These are phyloP conservation scores for Colletotrichum eremochloae DNA, from an alignment of 2,329 filamentous ascomycete genomes.

Conservation along the genomic window DNA sequence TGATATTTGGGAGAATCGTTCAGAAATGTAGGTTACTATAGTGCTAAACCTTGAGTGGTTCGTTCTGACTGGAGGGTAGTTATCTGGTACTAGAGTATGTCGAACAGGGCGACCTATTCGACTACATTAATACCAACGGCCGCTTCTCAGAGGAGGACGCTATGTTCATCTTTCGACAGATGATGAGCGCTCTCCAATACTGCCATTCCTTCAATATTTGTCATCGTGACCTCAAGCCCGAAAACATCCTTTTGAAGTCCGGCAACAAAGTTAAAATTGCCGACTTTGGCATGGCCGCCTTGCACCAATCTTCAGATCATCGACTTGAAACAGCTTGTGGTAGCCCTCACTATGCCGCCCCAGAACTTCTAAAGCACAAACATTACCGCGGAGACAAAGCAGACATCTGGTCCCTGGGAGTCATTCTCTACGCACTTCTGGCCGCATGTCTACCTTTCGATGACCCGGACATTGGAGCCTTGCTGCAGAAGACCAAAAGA, in stretches of 20 bases:
- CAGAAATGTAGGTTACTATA: constrained; percentile 82
- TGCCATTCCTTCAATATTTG: constrained; percentile 96
- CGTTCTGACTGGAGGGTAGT: constrained; percentile 61
- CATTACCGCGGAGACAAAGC: constrained; percentile 87
- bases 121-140: constrained; percentile 82
- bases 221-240: constrained; percentile 95
- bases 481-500: constrained; percentile 72
- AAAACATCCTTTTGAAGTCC: constrained; percentile 90
- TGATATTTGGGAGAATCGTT: constrained; percentile 97
- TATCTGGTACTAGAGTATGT: constrained; percentile 97
- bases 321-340: constrained; percentile 91
- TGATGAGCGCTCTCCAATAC: constrained; percentile 91
- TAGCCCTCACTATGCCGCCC: constrained; percentile 96
- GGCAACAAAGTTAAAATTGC: constrained; percentile 89
- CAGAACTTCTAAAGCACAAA: constrained; percentile 84
- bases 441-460: constrained; percentile 89
- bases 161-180: constrained; percentile 90
- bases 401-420: constrained; percentile 95
- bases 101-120: constrained; percentile 83
- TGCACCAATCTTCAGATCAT: constrained; percentile 83
- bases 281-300: constrained; percentile 97
- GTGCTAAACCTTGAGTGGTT: background rate
- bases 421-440: constrained; percentile 90
- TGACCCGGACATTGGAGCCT: constrained; percentile 70
- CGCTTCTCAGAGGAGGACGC: constrained; percentile 84